These are phyloP conservation scores for Torulaspora indica DNA, from an alignment of 805 yeast genomes.

Conservation along the genomic window DNA sequence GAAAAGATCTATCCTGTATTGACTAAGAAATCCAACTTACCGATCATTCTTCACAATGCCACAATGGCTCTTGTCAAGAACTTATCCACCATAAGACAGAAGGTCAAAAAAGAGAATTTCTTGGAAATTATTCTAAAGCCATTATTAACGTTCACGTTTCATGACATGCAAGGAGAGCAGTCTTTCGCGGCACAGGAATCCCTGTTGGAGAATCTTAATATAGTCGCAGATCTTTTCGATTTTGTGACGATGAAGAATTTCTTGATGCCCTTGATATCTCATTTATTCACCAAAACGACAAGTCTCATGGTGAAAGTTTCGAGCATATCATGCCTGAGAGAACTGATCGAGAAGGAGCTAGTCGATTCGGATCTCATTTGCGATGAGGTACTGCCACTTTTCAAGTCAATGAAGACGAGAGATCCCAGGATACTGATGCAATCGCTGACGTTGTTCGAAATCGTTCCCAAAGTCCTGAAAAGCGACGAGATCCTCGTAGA, in stretches of 20 bases:
- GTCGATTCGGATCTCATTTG: constrained; percentile 66
- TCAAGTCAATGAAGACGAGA: constrained; percentile 70
- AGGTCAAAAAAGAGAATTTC: constrained; percentile 52
- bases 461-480: constrained; percentile 38
- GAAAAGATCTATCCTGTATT: constrained; percentile 55
- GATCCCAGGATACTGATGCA: constrained; percentile 59
- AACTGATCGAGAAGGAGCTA: constrained; percentile 52
- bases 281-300: constrained; percentile 77
- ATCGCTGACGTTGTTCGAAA: constrained; percentile 42
- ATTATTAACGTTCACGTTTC: constrained; percentile 26
- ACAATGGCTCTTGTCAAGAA: constrained; percentile 44
- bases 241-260: constrained; percentile 68
- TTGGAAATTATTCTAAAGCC: constrained; percentile 33
- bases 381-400: constrained; percentile 77
- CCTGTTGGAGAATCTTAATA: constrained; percentile 43
- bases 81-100: constrained; percentile 43
- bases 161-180: constrained; percentile 21
- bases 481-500: constrained; percentile 48
- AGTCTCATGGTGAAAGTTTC: constrained; percentile 71
- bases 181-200: constrained; percentile 45
- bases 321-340: constrained; percentile 56
- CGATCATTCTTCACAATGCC: constrained; percentile 23
- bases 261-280: constrained; percentile 67
- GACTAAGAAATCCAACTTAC: constrained; percentile 18
- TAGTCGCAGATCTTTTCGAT: constrained; percentile 48